phyloP scores from a whole-genome alignment of 805 yeast species.

The Scheffersomyces stipitis region DNA sequence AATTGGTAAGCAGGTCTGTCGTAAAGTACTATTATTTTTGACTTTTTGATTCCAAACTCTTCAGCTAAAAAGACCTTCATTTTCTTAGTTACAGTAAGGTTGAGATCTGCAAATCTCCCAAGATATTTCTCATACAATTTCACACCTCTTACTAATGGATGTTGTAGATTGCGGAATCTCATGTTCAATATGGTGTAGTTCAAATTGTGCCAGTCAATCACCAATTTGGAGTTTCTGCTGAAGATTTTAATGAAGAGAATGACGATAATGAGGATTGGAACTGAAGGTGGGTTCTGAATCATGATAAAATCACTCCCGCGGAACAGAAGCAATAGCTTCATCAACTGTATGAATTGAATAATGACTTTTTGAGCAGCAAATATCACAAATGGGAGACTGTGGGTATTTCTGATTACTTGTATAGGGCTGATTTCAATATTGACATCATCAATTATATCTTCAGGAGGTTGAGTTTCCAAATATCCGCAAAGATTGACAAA shows the following conservation, averaged over 20 bases:
- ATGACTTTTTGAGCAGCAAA: slow-evolving; percentile 62
- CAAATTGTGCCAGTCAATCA: slow-evolving; percentile 96
- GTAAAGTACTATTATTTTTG: slow-evolving; percentile 62
- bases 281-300: slow-evolving; percentile 90
- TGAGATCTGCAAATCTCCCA: slow-evolving; percentile 63
- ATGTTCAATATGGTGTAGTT: slow-evolving; percentile 80
- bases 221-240: slow-evolving; percentile 56
- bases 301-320: slow-evolving; percentile 67
- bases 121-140: slow-evolving; percentile 62
- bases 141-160: slow-evolving; percentile 63
- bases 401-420: slow-evolving; percentile 36
- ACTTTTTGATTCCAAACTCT: slow-evolving; percentile 51
- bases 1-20: slow-evolving; percentile 83
- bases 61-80: slow-evolving; percentile 62
- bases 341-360: slow-evolving; percentile 51
- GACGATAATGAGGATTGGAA: slow-evolving; percentile 73
- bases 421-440: slow-evolving; percentile 54
- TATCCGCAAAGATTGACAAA: slow-evolving; percentile 87
- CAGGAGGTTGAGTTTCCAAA: slow-evolving; percentile 54
- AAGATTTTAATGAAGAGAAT: slow-evolving; percentile 51
- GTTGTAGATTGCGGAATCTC: slow-evolving; percentile 51
- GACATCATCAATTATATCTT: slow-evolving; percentile 48
- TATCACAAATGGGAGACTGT: slow-evolving; percentile 49
- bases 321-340: slow-evolving; percentile 48
- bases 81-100: slow-evolving; percentile 76